Evolutionary conservation across 1,284 basidiomycete genomes (phyloP).

Genomic region (Thecaphora thlaspeos): DNA sequence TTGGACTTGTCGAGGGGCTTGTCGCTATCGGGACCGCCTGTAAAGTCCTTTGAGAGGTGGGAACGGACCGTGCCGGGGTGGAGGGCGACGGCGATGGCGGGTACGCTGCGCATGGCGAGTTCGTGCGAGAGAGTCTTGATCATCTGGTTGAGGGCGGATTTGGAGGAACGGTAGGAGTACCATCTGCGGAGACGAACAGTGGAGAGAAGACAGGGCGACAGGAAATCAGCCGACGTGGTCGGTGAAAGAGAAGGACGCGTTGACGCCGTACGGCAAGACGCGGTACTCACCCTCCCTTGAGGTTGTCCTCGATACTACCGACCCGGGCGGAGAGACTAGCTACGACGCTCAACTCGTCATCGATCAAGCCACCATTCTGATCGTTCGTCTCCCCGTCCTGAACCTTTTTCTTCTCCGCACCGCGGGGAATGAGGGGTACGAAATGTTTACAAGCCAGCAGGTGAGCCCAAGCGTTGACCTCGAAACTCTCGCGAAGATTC

Average conservation of each 20-base stretch:
- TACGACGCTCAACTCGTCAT: slow-evolving; percentile 57
- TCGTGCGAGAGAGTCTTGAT: slow-evolving; percentile 70
- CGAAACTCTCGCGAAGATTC: slow-evolving; percentile 59
- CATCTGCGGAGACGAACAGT: slow-evolving; percentile 59
- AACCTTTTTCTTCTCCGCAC: slow-evolving; percentile 24
- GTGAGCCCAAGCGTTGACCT: slow-evolving; percentile 62
- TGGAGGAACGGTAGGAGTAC: slow-evolving; percentile 74
- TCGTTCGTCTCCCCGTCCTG: no score
- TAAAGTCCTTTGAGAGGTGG: slow-evolving; percentile 60
- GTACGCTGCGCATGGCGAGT: slow-evolving; percentile 63
- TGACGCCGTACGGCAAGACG: no score
- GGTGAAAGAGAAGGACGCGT: no score
- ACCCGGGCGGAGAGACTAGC: slow-evolving; percentile 65
- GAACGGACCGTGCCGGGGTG: slow-evolving; percentile 62
- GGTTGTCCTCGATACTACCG: slow-evolving; percentile 68
- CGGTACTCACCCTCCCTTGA: slow-evolving; percentile 59
- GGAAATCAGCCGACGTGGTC: no score
- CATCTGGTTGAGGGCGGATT: slow-evolving; percentile 73
- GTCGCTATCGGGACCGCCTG: slow-evolving; percentile 42
- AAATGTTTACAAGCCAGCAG: slow-evolving; percentile 63
- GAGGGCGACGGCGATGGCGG: slow-evolving; percentile 62
- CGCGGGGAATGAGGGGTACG: slow-evolving; percentile 60
- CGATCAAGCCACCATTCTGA: slow-evolving; percentile 36
- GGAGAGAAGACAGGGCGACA: no score
- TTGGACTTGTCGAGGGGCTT: slow-evolving; percentile 43